A percentile compares a stretch with the other conserved stretches of the same genome.
Conservation (phyloP, 169 alveolate species). For the Plasmodium vinckei region DNA sequence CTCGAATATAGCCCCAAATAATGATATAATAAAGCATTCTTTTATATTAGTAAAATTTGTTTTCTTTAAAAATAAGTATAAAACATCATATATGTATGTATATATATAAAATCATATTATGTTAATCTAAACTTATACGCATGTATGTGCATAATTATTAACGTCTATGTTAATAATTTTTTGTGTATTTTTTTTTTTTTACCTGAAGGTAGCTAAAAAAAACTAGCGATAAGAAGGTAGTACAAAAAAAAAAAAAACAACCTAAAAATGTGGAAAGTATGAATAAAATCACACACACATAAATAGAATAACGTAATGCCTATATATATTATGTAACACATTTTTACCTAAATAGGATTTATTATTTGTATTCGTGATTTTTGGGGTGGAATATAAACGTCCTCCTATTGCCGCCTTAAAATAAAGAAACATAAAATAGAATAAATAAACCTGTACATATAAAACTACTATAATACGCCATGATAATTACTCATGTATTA, state of each 20-base stretch:
- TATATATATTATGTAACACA: background rate
- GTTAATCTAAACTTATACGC: background rate
- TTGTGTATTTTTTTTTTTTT: slow-evolving; percentile 3
- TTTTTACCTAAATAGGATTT: slow-evolving; percentile 40
- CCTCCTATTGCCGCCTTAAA: slow-evolving; percentile 72
- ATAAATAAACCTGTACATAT: background rate
- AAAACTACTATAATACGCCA: background rate
- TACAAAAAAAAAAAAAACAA: slow-evolving; percentile 39
- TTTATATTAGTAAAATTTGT: background rate
- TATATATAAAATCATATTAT: background rate
- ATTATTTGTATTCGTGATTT: slow-evolving; percentile 35
- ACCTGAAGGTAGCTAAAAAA: slow-evolving; percentile 31
- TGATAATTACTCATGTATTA: background rate
- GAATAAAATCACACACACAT: background rate
- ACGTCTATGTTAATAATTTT: background rate
- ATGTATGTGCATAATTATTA: background rate
- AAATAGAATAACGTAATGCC: background rate
- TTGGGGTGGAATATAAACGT: slow-evolving; percentile 30
- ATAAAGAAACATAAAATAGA: background rate
- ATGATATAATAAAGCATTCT: slow-evolving; percentile 15
- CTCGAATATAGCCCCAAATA: slow-evolving; percentile 62
- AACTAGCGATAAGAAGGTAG: slow-evolving; percentile 36
- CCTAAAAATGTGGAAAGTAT: slow-evolving; percentile 5
- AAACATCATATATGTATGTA: background rate
- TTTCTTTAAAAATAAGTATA: slow-evolving; percentile 3